Evolutionary conservation across 345 rosid species (phyloP), one percentile per base, ranked within the genome.

Genomic region (Linum tenue): DNA sequence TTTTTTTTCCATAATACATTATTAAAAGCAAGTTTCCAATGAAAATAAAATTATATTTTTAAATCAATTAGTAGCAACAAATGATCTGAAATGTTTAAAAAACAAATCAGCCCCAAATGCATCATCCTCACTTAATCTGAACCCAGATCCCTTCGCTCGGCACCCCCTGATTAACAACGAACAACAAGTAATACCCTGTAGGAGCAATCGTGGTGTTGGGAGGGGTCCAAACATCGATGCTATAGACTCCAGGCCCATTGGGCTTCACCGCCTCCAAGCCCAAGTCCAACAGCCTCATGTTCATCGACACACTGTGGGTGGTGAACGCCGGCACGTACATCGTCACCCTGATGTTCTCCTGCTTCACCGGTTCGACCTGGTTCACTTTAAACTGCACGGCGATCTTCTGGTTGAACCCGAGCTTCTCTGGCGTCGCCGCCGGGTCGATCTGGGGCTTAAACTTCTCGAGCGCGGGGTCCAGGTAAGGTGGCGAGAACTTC

Each of bases 401-500:
- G 55, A 85, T 67, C 3, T 10, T 48, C 3, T 62, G 8, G 7
- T 82, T 78, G 39, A 76, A 86, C 1, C 1, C 39, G 5, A 86
- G 44, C 73, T 66, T 67, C 4, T 42, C 16, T 0, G 63, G 15
- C 1, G 65, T 4, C 3, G 7, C 17, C 7, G 42, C 70, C 0
- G 8, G 22, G 7, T 63, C 15, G 31, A 89, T 86, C 59, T 62
- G 65, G 0, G 82, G 83, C 67, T 83, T 77, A 14, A 59, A 1
- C 37, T 16, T 48, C 10, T 66, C 68, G 37, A 75, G 67, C 0
- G 76, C 48, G 1, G 83, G 78, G 50, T 89, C 80, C 51, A 89
- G 67, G 75, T 86, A 89, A 64, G 86, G 94, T 0, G 96, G 96
- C 0, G 82, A 83, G 83, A 80, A 86, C 78, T 83, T 86, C 79